Evolutionary conservation across 768 basidiomycete species (phyloP).

Genomic region (Leccinum olivaceopallidum): DNA sequence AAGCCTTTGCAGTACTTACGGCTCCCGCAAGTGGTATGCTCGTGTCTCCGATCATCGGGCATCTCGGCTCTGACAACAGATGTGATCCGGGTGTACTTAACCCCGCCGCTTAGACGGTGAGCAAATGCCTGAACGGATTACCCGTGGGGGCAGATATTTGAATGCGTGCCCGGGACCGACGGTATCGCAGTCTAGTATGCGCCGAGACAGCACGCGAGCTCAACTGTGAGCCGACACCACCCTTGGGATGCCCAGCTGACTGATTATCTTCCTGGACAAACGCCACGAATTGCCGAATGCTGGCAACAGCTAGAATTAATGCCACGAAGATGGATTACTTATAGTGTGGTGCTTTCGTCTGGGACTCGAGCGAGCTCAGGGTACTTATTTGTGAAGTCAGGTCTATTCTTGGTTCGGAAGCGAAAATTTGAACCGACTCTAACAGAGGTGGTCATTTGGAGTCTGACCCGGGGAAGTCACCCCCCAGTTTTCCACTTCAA

Average conservation of each 20-base stretch:
- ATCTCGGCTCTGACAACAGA: conserved; percentile 33
- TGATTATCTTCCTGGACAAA: conserved; percentile 84
- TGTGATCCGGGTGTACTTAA: conserved; percentile 57
- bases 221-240: background rate
- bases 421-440: background rate
- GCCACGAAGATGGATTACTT: conserved; percentile 54
- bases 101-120: conserved; percentile 61
- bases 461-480: background rate
- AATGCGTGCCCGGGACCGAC: conserved; percentile 79
- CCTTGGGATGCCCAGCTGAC: conserved; percentile 65
- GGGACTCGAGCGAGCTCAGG: too few relatives aligned
- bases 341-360: background rate
- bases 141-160: conserved; percentile 90
- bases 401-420: too few relatives aligned
- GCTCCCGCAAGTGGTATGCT: conserved; percentile 48
- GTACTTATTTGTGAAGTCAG: too few relatives aligned
- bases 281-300: conserved; percentile 68
- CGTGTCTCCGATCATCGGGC: background rate
- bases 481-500: background rate
- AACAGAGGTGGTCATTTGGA: background rate
- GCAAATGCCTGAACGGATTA: conserved; percentile 76
- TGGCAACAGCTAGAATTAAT: too few relatives aligned
- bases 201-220: conserved; percentile 65
- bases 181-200: conserved; percentile 85
- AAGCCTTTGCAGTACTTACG: conserved; percentile 42